Base-by-base conservation (phyloP, 2,329 filamentous ascomycete species). In the Didymella lethalis region DNA sequence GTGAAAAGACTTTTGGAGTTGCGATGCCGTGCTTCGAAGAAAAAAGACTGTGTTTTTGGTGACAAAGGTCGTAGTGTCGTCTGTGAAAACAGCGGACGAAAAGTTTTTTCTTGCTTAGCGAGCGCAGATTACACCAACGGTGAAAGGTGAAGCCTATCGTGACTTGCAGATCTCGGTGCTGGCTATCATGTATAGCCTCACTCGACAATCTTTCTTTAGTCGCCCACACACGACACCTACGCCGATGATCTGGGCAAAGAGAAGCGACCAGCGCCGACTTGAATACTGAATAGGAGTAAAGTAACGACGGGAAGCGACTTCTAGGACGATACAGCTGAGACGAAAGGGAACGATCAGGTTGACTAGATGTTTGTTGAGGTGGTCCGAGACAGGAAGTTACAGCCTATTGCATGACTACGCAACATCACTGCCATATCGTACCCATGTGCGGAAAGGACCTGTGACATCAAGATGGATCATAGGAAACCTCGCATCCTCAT, bases 91-190 rank as follows among this genome's bases (percentile, higher is more conserved):
- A 23, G 26, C 25, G 14, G 34, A 18, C 14, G 36, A 36, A 44
- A 29, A 48, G 18, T 34, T 43, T 34, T 43, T 34, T 54, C 34
- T 29, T 14, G 40, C 38, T 41, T 25, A 47, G 52, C 45, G 44
- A 44, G 26, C 20, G n/a, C 36, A 20, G n/a, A 48, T 36, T 20
- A 34, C 2, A 0, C n/a, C 7, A 14, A 10, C 25, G 29, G 52
- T 44, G 45, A 54, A 48, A 40, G 28, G 34, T 26, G 52, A 54
- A 48, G 36, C 20, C 11, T 36, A n/a, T 48, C 31, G 45, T 32
- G 29, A 32, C n/a, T 16, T 31, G 8, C 4, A 7, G 3, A 16
- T 14, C 36, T 12, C 16, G n/a, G 7, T 2, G 44, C 44, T 31
- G 28, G 25, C 44, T 6, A 28, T 3, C 6, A 31, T 5, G 29